Evolutionary conservation across 768 basidiomycete genomes (phyloP).

Genomic region (Crepidotus variabilis): DNA sequence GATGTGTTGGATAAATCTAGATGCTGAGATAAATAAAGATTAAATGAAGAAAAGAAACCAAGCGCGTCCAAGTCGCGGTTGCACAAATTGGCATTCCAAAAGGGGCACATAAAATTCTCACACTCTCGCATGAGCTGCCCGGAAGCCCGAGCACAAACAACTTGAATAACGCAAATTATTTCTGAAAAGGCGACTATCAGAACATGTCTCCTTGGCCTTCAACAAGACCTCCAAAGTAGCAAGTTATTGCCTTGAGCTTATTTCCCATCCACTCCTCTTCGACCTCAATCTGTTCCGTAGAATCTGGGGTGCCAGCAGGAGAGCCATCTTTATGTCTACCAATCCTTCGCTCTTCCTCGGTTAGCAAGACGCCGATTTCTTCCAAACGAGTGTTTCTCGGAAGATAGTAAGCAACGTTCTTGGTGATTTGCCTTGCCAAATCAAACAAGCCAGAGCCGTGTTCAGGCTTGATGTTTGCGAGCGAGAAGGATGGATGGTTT

Average conservation of each 20-base stretch:
- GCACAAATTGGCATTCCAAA: neutral
- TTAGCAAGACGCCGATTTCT: constrained; percentile 53
- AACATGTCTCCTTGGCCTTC: constrained; percentile 65
- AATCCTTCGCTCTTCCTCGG: constrained; percentile 6
- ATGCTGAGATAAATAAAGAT: neutral
- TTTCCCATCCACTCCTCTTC: constrained; percentile 97
- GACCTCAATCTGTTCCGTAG: constrained; percentile 70
- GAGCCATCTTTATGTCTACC: neutral
- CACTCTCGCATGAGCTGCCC: no score
- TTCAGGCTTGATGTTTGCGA: constrained; percentile 73
- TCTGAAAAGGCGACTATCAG: constrained; percentile 16
- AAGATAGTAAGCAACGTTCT: constrained; percentile 85
- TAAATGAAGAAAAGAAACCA: neutral
- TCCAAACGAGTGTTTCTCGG: constrained; percentile 76
- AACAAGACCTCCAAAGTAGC: constrained; percentile 87
- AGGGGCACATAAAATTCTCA: neutral
- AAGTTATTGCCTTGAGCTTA: constrained; percentile 91
- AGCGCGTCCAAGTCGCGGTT: neutral
- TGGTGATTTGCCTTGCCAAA: constrained; percentile 66
- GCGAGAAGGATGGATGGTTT: constrained; percentile 55
- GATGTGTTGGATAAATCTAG: neutral
- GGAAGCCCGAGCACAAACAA: no score
- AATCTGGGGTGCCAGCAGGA: neutral
- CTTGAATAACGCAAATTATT: no score
- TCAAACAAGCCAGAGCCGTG: constrained; percentile 81